Percentiles rank a stretch among this genome's conserved stretches.
These are phyloP conservation scores for Penicillium antarcticum DNA, from an alignment of 495 filamentous ascomycete species.

Conservation along the genomic window DNA sequence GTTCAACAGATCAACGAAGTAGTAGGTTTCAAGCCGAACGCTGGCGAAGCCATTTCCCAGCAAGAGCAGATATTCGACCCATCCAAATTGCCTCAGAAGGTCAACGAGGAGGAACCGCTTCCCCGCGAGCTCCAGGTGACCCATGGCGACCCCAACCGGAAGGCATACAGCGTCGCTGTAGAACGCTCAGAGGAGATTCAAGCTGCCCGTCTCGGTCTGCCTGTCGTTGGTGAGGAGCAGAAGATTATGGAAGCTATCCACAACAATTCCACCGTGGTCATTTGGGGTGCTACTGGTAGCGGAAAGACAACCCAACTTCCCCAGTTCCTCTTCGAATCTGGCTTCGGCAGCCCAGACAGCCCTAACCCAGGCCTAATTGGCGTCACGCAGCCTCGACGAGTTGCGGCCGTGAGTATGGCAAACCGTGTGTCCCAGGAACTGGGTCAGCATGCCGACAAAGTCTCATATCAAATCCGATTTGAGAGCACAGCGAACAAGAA, in stretches of 20 bases:
- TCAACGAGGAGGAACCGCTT: slow-evolving; percentile 69
- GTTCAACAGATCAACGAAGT: slow-evolving; percentile 78
- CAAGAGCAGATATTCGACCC: slow-evolving; percentile 29
- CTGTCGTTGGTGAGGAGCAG: slow-evolving; percentile 92
- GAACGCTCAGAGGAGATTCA: slow-evolving; percentile 71
- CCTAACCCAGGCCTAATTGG: slow-evolving; percentile 89
- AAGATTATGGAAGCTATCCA: slow-evolving; percentile 98
- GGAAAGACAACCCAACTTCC: slow-evolving; percentile 97
- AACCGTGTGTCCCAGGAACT: slow-evolving; percentile 86
- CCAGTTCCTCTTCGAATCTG: slow-evolving; percentile 92
- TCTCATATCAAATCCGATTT: slow-evolving; percentile 94
- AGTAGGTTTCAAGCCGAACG: slow-evolving; percentile 55
- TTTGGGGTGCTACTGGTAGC: slow-evolving; percentile 95
- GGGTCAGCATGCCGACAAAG: slow-evolving; percentile 61
- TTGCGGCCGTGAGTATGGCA: slow-evolving; percentile 93
- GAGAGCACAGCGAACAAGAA: slow-evolving; percentile 78
- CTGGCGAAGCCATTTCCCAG: slow-evolving; percentile 22
- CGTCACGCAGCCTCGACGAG: slow-evolving; percentile 89
- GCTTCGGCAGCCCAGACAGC: slow-evolving; percentile 75
- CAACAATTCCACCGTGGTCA: slow-evolving; percentile 79
- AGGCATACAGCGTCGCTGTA: slow-evolving; percentile 74
- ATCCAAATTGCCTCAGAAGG: slow-evolving; percentile 34
- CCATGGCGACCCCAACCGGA: slow-evolving; percentile 56
- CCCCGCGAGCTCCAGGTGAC: slow-evolving; percentile 69
- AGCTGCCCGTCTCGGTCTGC: slow-evolving; percentile 70